These are phyloP conservation scores for Talaromyces sp. DNA, from an alignment of 2,329 filamentous ascomycete species.

Conservation along the genomic window DNA sequence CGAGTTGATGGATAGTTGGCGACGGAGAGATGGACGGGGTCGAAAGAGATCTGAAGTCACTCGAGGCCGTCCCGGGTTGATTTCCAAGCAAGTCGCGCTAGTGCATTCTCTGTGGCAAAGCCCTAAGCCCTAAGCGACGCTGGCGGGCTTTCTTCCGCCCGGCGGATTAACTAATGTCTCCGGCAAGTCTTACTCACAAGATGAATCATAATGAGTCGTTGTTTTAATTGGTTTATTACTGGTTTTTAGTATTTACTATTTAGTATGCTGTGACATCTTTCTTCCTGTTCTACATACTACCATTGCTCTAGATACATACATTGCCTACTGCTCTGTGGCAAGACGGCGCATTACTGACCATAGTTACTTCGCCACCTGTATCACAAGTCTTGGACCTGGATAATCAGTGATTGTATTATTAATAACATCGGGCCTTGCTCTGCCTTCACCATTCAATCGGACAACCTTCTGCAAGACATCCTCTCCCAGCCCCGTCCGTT, in stretches of 20 bases:
- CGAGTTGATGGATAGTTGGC: constrained; percentile 25
- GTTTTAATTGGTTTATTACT: not conserved
- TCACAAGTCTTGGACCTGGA: not conserved
- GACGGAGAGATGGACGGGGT: constrained; percentile 31
- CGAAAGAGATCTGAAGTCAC: constrained; percentile 22
- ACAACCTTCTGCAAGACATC: not conserved
- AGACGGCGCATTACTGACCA: not conserved
- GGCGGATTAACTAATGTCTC: not conserved
- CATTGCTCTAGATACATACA: too few relatives aligned
- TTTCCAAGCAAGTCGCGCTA: constrained; percentile 39
- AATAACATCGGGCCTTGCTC: not conserved
- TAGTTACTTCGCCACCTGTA: not conserved
- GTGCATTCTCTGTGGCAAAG: constrained; percentile 32
- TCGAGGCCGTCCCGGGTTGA: constrained; percentile 26
- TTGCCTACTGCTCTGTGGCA: not conserved
- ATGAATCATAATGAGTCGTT: constrained; percentile 6
- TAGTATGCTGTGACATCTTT: too few relatives aligned
- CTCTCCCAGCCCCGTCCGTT: not conserved
- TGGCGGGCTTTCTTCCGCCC: not conserved
- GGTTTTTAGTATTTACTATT: too few relatives aligned
- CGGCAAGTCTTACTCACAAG: not conserved
- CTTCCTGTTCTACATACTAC: too few relatives aligned
- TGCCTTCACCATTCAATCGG: not conserved
- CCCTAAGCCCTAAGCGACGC: constrained; percentile 36
- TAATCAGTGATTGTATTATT: not conserved